Evolutionary conservation across 169 alveolate species (phyloP), one percentile per base, ranked within the genome.

Genomic region (Eimeria necatrix): DNA sequence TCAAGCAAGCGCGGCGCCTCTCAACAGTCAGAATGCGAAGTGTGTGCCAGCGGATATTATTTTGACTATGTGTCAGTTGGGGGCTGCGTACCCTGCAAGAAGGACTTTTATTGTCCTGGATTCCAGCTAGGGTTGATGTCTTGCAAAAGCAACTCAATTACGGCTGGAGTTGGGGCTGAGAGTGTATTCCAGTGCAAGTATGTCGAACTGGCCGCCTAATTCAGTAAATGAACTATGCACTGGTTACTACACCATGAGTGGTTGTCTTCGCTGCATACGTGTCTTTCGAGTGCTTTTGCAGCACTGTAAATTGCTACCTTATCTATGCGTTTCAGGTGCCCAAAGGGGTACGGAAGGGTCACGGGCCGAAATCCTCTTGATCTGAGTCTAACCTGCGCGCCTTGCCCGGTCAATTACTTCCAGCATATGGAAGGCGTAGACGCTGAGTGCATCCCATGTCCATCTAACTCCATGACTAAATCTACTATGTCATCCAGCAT

Each of bases 31-130:
- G 95, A 92, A 78, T 92, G 95, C 78, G 59, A 48, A 26, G 74
- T 92, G 2, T 92, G 95, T 20, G 95, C 95, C 41, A 81, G 88
- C 68, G 95, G 95, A 10, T 92, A 52, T 88, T 92, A 56, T 74
- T 92, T 74, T 51, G 95, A 92, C 61, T 52, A 60, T n/a, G 76
- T 86, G 41, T 78, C 84, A 8, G 49, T 85, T 76, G 95, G 95
- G 14, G 95, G 95, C 46, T 92, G 95, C 74, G 83, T 51, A 18
- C 95, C 95, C 8, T 92, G 95, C 95, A 78, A 86, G 70, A 86
- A 92, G 64, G 78, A 92, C 68, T 81, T 41, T 87, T 92, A 81
- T 41, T 92, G 95, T 64, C 95, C 93, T 26, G 95, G 95, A 1
- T 59, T 22, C n/a, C 74, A 60, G 61, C 53, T 26, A 61, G 93